These are phyloP conservation scores for Yueomyces sinensis DNA, from an alignment of 805 yeast species.

Conservation along the genomic window DNA sequence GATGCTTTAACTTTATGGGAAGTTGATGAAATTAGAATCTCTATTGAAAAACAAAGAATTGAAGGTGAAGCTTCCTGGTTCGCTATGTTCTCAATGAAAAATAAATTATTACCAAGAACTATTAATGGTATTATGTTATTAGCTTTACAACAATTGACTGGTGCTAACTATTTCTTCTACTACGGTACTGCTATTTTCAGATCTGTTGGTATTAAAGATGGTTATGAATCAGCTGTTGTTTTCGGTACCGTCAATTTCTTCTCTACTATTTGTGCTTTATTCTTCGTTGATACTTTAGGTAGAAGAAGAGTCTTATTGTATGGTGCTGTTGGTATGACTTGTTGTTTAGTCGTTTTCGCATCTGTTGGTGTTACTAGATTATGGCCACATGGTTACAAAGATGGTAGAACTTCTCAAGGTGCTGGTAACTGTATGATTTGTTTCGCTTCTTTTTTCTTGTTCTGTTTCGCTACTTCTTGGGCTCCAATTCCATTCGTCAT, in stretches of 20 bases:
- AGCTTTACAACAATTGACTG: constrained; percentile 50
- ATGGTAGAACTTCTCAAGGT: constrained; percentile 25
- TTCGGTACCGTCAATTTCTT: constrained; percentile 46
- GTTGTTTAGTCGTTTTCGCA: constrained; percentile 36
- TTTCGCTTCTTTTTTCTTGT: constrained; percentile 54
- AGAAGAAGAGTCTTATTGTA: constrained; percentile 32
- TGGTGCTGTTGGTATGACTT: constrained; percentile 36
- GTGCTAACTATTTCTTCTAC: constrained; percentile 52
- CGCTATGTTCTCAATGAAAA: constrained; percentile 52
- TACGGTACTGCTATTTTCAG: constrained; percentile 48
- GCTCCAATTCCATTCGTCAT: constrained; percentile 56
- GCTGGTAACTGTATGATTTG: constrained; percentile 59
- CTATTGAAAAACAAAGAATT: constrained; percentile 40
- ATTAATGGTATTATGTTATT: constrained; percentile 39
- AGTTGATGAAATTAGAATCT: constrained; percentile 25
- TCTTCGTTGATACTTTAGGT: constrained; percentile 39
- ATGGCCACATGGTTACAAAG: constrained; percentile 28
- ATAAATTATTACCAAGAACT: constrained; percentile 37
- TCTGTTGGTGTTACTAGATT: constrained; percentile 41
- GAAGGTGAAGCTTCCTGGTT: constrained; percentile 56
- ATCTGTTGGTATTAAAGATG: constrained; percentile 42
- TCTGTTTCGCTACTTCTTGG: constrained; percentile 65
- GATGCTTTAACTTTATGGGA: constrained; percentile 32
- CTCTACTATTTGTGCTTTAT: constrained; percentile 41
- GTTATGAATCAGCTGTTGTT: constrained; percentile 42